Base-by-base conservation (phyloP, 805 yeast species). In the Candida sakaeoensis region DNA sequence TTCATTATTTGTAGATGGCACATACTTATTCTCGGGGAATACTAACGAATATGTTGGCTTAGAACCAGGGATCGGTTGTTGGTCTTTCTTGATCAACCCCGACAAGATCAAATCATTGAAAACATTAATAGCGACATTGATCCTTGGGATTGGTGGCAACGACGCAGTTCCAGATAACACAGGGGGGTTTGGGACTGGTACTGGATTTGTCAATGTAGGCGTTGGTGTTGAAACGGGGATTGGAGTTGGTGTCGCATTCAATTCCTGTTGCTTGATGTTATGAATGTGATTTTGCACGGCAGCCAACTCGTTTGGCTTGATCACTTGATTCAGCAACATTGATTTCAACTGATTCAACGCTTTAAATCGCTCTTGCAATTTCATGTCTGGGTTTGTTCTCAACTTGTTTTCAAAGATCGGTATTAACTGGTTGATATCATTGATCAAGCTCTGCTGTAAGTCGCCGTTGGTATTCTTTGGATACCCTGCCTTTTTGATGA, bases 401-500 rank as follows among this genome's bases (percentile, higher is more conserved):
- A 71, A 45, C 45, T 74, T 68, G 25, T 55, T 54, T 43, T 69
- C 67, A 40, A 76, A 72, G 26, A 73, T 49, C 7, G 70, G 67
- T 14, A 73, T 54, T 27, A 77, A 55, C 16, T 54, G 52, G 44
- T 63, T 58, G 26, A 68, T 65, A 40, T 61, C 68, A 21, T 53
- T 57, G 9, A 69, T 58, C 37, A 64, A 55, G 17, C 39, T 39
- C 23, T 36, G 24, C 31, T 42, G 36, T 21, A 24, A 3, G 3
- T 12, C 15, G 7, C 14, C 13, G 5, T 8, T 18, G 5, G n/a
- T 22, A 14, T 5, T 14, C 22, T 40, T 43, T 5, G 47, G 47
- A 18, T 52, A 55, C 12, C 64, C 61, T 4, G 65, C 61, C 47
- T 59, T 66, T 25, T 43, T 46, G 46, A 95, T 63, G 55, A 89